Evolutionary conservation across 345 rosid genomes (phyloP).

Genomic region (Rhodomyrtus tomentosa): DNA sequence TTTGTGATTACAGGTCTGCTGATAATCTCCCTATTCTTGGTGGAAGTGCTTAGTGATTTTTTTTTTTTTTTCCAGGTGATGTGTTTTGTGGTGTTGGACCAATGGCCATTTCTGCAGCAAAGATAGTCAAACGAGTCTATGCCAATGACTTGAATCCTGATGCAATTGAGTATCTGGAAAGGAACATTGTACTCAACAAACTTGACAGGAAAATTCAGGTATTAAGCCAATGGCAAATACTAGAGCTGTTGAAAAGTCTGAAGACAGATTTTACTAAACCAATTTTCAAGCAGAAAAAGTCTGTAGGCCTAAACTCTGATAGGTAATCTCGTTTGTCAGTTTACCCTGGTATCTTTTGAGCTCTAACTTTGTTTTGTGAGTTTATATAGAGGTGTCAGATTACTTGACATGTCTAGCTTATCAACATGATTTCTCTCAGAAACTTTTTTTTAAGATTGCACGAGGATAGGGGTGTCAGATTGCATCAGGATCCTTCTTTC

Average conservation of each 20-base stretch:
- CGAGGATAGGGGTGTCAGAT: not conserved
- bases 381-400: not conserved
- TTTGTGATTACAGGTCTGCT: not conserved
- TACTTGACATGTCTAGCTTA: not conserved
- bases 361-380: not conserved
- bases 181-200: slow-evolving; percentile 64
- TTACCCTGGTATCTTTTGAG: not conserved
- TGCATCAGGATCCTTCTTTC: not conserved
- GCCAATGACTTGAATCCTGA: slow-evolving; percentile 89
- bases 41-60: not conserved
- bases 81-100: slow-evolving; percentile 87
- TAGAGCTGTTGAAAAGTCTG: not conserved
- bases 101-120: slow-evolving; percentile 71
- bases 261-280: not conserved
- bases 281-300: not conserved
- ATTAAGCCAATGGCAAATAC: not conserved
- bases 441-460: not conserved
- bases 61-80: slow-evolving; percentile 44
- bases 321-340: not conserved
- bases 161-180: slow-evolving; percentile 72
- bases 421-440: not conserved
- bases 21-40: not conserved
- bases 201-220: slow-evolving; percentile 71
- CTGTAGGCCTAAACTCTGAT: not conserved
- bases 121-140: slow-evolving; percentile 65